phyloP scores from a whole-genome alignment of 139 green algal species.

The Gonium pectorale region DNA sequence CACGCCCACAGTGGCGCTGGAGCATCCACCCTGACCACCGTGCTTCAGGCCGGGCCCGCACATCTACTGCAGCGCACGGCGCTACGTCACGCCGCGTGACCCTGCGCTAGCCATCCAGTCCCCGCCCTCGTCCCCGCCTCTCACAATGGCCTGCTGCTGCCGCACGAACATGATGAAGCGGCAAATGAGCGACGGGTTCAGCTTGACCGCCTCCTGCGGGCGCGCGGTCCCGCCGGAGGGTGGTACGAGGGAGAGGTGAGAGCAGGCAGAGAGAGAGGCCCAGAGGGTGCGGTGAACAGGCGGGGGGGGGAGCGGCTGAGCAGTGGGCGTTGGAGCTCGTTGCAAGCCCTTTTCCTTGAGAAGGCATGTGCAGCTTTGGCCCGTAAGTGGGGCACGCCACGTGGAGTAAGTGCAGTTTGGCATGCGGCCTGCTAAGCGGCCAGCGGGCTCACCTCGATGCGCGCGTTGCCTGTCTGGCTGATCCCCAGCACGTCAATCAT shows the following conservation, averaged over 20 bases:
- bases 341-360: not conserved
- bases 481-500: conserved; percentile 29
- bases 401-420: not conserved
- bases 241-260: not conserved
- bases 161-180: conserved; percentile 44
- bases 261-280: not conserved
- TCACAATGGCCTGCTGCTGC: conserved; percentile 43
- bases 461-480: conserved; percentile 16
- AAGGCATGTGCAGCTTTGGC: too few relatives aligned
- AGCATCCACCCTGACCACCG: too few relatives aligned
- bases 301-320: too few relatives aligned
- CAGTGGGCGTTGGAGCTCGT: too few relatives aligned
- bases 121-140: too few relatives aligned
- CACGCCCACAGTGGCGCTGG: too few relatives aligned
- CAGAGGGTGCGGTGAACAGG: not conserved
- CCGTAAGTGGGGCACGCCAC: not conserved
- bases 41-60: too few relatives aligned
- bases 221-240: not conserved
- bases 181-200: conserved; percentile 8
- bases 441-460: not conserved
- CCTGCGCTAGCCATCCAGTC: too few relatives aligned
- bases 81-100: too few relatives aligned
- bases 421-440: not conserved
- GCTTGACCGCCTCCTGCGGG: not conserved
- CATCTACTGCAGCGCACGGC: too few relatives aligned